Conservation (phyloP, 2,329 filamentous ascomycete genomes). For the Colletotrichum costaricense region DNA sequence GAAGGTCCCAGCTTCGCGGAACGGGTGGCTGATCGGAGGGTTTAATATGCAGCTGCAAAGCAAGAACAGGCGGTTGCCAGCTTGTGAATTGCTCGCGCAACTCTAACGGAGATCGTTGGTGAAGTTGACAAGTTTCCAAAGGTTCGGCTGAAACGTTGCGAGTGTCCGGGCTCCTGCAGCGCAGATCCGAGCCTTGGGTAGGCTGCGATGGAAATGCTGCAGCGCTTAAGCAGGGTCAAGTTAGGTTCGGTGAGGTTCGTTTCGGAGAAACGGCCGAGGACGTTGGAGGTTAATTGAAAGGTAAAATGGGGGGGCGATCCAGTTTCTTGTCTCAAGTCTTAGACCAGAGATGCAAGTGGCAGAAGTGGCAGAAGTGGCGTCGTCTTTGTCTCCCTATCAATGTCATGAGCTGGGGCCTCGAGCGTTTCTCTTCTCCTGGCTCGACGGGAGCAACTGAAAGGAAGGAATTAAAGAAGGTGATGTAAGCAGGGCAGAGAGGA, state of each 20-base stretch:
- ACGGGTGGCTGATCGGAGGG: neutral
- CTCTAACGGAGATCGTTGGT: neutral
- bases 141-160: constrained; percentile 26
- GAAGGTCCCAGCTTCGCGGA: neutral
- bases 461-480: neutral
- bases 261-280: constrained; percentile 27
- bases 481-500: neutral
- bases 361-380: constrained; percentile 10
- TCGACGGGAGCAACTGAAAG: neutral
- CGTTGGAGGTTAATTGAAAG: constrained; percentile 24
- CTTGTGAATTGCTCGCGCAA: neutral
- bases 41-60: constrained; percentile 7
- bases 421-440: neutral
- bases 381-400: neutral
- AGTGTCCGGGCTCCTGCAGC: constrained; percentile 20
- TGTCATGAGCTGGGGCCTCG: constrained; percentile 1
- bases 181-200: constrained; percentile 4
- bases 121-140: constrained; percentile 31
- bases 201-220: constrained; percentile 11
- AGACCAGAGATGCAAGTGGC: neutral
- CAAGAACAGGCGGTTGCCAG: constrained; percentile 5
- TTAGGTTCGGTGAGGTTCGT: constrained; percentile 23
- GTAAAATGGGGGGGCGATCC: constrained; percentile 5
- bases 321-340: constrained; percentile 20
- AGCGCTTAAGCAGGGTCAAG: constrained; percentile 11